Conservation (phyloP, 495 filamentous ascomycete genomes). For the Penicillium steckii region DNA sequence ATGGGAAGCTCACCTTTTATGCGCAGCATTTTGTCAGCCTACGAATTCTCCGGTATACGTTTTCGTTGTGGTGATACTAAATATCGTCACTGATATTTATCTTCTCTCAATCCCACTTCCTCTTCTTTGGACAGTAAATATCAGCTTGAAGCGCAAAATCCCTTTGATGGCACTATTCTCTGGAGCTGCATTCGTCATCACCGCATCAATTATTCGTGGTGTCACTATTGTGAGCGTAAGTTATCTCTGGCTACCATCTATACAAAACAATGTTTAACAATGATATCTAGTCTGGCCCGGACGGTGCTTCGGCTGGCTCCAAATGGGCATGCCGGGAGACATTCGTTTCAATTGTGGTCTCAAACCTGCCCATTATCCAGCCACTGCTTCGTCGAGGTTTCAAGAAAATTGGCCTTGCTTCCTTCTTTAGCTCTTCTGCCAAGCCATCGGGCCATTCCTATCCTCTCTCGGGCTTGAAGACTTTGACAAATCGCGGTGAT, state of each 20-base stretch:
- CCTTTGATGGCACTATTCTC: constrained; percentile 52
- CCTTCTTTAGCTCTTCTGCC: constrained; percentile 26
- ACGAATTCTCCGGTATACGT: constrained; percentile 34
- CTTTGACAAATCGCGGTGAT: constrained; percentile 9
- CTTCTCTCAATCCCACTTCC: constrained; percentile 51
- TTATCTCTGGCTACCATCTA: not conserved
- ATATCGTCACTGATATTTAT: constrained; percentile 51
- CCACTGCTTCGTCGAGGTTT: constrained; percentile 41
- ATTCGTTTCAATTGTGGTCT: constrained; percentile 54
- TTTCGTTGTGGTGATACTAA: constrained; percentile 40
- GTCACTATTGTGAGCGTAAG: constrained; percentile 49
- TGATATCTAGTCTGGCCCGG: constrained; percentile 16
- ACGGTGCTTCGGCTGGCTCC: constrained; percentile 43
- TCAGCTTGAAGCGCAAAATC: constrained; percentile 43
- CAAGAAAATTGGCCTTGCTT: constrained; percentile 29
- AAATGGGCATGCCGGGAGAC: constrained; percentile 59
- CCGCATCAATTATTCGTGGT: constrained; percentile 54
- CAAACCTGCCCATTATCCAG: constrained; percentile 57
- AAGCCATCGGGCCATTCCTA: constrained; percentile 17
- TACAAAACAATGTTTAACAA: not conserved
- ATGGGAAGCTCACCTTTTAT: constrained; percentile 15
- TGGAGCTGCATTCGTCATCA: constrained; percentile 55
- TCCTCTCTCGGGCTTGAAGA: constrained; percentile 19
- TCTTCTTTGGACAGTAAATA: constrained; percentile 50
- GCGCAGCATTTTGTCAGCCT: constrained; percentile 35